A percentile compares a stretch with the other conserved stretches of the same genome.
Evolutionary conservation across 2,329 filamentous ascomycete species (phyloP).

Genomic region (Dryadomyces quercus-mongolicae): DNA sequence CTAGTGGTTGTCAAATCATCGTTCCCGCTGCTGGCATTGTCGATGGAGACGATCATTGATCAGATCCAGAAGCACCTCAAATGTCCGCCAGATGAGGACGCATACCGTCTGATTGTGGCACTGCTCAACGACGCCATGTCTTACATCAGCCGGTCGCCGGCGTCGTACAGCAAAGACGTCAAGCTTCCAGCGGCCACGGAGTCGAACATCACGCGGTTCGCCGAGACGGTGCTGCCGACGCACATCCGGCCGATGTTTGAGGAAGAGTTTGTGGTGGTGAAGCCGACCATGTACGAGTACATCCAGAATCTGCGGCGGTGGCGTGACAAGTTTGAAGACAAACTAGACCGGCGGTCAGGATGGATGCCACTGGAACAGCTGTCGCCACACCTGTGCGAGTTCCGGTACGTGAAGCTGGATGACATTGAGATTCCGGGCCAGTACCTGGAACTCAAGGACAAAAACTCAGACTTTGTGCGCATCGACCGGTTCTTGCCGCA

Average conservation of each 20-base stretch:
- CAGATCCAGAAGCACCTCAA: slow-evolving; percentile 99
- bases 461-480: slow-evolving; percentile 96
- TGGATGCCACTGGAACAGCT: slow-evolving; percentile 69
- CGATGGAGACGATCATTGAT: slow-evolving; percentile 99
- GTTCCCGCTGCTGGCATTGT: slow-evolving; percentile 86
- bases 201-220: slow-evolving; percentile 91
- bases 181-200: slow-evolving; percentile 86
- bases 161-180: slow-evolving; percentile 77
- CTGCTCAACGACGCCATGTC: slow-evolving; percentile 89
- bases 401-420: slow-evolving; percentile 95
- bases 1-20: slow-evolving; percentile 93
- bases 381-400: slow-evolving; percentile 87
- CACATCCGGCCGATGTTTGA: slow-evolving; percentile 97
- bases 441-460: slow-evolving; percentile 94
- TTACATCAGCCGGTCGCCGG: slow-evolving; percentile 79
- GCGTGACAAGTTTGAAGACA: slow-evolving; percentile 97
- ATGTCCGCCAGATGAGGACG: slow-evolving; percentile 95
- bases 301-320: slow-evolving; percentile 92
- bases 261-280: slow-evolving; percentile 88
- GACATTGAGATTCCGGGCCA: slow-evolving; percentile 97
- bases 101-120: slow-evolving; percentile 93
- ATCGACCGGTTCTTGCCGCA: slow-evolving; percentile 95
- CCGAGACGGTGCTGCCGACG: slow-evolving; percentile 84
- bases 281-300: slow-evolving; percentile 97
- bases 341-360: slow-evolving; percentile 72